These are phyloP conservation scores for Fusarium sp. DNA, from an alignment of 2,329 filamentous ascomycete genomes.

Conservation along the genomic window DNA sequence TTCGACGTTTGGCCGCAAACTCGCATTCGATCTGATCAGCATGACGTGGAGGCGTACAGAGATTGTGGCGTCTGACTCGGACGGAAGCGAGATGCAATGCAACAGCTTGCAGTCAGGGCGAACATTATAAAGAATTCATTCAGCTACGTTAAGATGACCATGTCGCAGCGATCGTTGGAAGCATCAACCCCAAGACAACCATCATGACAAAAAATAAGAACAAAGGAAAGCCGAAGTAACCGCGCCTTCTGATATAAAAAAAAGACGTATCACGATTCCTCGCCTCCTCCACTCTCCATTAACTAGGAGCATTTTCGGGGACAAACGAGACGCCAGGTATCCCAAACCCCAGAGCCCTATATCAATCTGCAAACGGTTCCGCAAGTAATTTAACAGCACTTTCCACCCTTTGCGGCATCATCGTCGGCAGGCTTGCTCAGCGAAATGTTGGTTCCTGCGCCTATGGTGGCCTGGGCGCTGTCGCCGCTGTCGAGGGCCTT, in stretches of 20 bases:
- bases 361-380: conserved; percentile 39
- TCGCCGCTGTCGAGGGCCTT: conserved; percentile 95
- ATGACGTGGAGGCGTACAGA: conserved; percentile 32
- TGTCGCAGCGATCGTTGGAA: conserved; percentile 53
- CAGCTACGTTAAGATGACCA: conserved; percentile 53
- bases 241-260: conserved; percentile 55
- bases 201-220: conserved; percentile 54
- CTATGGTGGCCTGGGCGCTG: conserved; percentile 80
- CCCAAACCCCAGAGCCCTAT: conserved; percentile 47
- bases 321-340: conserved; percentile 51
- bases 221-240: conserved; percentile 55
- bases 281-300: conserved; percentile 50
- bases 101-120: conserved; percentile 17
- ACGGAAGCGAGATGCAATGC: neutral
- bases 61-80: conserved; percentile 18
- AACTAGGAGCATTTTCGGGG: conserved; percentile 50
- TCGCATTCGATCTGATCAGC: neutral
- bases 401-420: conserved; percentile 77
- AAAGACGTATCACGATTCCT: conserved; percentile 52
- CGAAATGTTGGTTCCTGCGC: conserved; percentile 83
- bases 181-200: conserved; percentile 52
- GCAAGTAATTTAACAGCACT: conserved; percentile 75
- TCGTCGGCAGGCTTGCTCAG: conserved; percentile 87
- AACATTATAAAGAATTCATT: conserved; percentile 53
- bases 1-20: neutral